phyloP scores from a whole-genome alignment of 2,329 filamentous ascomycete genomes.

The Calycina marina region DNA sequence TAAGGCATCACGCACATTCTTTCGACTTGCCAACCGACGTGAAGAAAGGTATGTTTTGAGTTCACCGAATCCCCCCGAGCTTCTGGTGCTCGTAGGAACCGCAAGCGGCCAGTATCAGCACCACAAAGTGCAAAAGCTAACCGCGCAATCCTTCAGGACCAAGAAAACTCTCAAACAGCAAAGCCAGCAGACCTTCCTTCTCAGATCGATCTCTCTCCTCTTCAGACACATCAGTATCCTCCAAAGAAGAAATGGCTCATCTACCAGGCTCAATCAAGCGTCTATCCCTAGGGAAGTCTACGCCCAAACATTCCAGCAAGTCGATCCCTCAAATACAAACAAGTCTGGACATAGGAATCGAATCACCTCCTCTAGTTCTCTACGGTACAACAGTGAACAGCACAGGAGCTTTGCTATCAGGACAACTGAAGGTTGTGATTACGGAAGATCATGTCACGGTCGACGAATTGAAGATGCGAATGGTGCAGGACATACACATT shows the following conservation, averaged over 20 bases:
- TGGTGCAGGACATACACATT: slow-evolving; percentile 56
- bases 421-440: slow-evolving; percentile 63
- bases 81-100: too few relatives aligned
- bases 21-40: slow-evolving; percentile 10
- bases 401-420: slow-evolving; percentile 73
- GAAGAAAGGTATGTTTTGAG: slow-evolving; percentile 11
- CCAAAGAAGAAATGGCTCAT: slow-evolving; percentile 5
- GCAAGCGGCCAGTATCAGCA: background rate
- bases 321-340: slow-evolving; percentile 13
- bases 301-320: slow-evolving; percentile 15
- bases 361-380: slow-evolving; percentile 45
- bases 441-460: slow-evolving; percentile 52
- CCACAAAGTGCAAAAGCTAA: background rate
- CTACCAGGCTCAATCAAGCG: slow-evolving; percentile 16
- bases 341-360: slow-evolving; percentile 35
- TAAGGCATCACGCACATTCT: slow-evolving; percentile 11
- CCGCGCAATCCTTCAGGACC: too few relatives aligned
- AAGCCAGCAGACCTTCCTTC: slow-evolving; percentile 6
- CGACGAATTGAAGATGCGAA: slow-evolving; percentile 55
- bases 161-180: too few relatives aligned
- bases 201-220: slow-evolving; percentile 8
- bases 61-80: too few relatives aligned
- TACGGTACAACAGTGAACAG: slow-evolving; percentile 63
- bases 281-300: slow-evolving; percentile 14
- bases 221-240: slow-evolving; percentile 10